These are phyloP conservation scores for Xerocomus brunneocitrinus DNA, from an alignment of 768 basidiomycete species.

Conservation along the genomic window DNA sequence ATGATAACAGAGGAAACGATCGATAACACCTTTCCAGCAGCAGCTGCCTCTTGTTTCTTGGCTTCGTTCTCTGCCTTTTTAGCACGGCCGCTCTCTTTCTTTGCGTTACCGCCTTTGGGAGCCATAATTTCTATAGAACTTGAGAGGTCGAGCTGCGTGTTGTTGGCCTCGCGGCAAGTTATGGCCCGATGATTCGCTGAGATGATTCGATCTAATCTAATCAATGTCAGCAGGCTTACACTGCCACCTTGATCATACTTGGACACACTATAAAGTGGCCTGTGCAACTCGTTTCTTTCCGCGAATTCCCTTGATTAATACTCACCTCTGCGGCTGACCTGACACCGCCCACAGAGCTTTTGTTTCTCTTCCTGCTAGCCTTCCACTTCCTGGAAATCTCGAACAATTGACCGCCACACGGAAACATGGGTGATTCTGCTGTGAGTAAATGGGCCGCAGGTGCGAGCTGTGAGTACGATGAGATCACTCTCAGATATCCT, in stretches of 20 bases:
- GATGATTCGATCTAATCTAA: constrained; percentile 23
- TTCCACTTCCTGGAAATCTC: background rate
- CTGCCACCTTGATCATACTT: constrained; percentile 22
- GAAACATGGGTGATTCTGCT: constrained; percentile 25
- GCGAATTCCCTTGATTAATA: background rate
- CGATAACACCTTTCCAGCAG: constrained; percentile 51
- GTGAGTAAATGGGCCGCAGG: constrained; percentile 35
- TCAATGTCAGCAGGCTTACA: constrained; percentile 4
- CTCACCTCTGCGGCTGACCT: background rate
- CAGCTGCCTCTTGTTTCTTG: constrained; percentile 65
- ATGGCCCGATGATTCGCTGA: background rate
- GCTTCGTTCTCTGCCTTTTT: constrained; percentile 91
- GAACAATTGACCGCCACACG: constrained; percentile 1
- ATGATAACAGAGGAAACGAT: background rate
- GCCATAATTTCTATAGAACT: constrained; percentile 49
- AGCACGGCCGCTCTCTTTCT: constrained; percentile 86
- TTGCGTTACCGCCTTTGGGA: constrained; percentile 84
- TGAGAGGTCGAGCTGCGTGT: constrained; percentile 1
- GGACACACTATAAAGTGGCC: constrained; percentile 2
- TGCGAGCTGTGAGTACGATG: constrained; percentile 30
- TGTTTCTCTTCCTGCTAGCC: background rate
- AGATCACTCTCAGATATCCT: background rate
- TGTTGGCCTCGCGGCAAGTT: constrained; percentile 1
- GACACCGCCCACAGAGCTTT: background rate
- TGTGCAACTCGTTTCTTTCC: background rate